Base-by-base conservation (phyloP, 371 early-diverging fungal genomes). In the Syncephalastrum contaminatum region DNA sequence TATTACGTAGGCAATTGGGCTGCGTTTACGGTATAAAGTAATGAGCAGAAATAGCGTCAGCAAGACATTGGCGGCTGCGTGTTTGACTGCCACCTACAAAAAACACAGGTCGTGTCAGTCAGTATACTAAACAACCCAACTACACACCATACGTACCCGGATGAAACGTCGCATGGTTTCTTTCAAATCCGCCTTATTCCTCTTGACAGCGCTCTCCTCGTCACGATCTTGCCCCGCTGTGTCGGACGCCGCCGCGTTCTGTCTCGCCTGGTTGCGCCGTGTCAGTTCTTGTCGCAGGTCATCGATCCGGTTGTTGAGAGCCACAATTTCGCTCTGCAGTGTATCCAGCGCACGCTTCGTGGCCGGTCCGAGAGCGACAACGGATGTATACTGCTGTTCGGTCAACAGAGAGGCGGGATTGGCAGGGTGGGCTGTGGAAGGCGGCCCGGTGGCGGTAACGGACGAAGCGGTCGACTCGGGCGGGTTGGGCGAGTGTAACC, bases 271-370 rank as follows among this genome's bases (percentile, higher is more conserved):
- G 42, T 72, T 64, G n/a, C 67, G 53, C 22, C 63, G 63, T n/a
- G 64, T 56, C 42, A 77, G 39, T 48, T 75, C 72, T 54, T 54
- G 66, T 25, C 72, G 61, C 20, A 79, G 24, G 39, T 66, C 74
- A 59, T 81, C 79, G 15, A 81, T 65, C 10, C 79, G 69, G 42
- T 71, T 71, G 56, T 78, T 78, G 12, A 81, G 48, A 6, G 75
- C 69, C 24, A 75, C 59, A 4, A 81, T 59, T 58, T 82, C 77
- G 6, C 68, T 59, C 51, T 81, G 82, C 16, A 78, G 46, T 2
- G 67, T 61, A 54, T 82, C 82, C 12, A 82, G 48, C 0, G 77
- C 79, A 24, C 67, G 64, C 50, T 77, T 78, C 13, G 75, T 71
- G 5, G 73, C 70, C 13, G 74, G 77, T 0, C 69, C 74, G 18